A percentile compares a stretch with the other conserved stretches of the same genome.
Evolutionary conservation across 2,329 filamentous ascomycete genomes (phyloP).

Genomic region (Fusarium globosum): DNA sequence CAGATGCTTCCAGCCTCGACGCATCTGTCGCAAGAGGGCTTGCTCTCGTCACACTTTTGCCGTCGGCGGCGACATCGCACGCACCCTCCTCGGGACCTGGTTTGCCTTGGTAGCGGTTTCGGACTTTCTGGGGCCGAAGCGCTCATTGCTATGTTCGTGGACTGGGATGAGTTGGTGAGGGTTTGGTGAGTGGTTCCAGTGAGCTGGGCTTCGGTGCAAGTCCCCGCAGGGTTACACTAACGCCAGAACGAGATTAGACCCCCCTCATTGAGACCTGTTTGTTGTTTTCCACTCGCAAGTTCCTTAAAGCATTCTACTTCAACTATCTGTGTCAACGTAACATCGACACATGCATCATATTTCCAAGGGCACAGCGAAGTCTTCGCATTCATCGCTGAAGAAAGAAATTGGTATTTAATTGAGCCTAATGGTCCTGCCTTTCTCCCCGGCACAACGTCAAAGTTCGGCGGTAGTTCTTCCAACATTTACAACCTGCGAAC

Average conservation of each 20-base stretch:
- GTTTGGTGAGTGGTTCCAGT: not conserved
- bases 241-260: not conserved
- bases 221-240: not conserved
- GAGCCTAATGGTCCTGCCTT: no score
- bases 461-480: not conserved
- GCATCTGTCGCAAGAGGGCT: constrained; percentile 31
- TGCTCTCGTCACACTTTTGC: constrained; percentile 34
- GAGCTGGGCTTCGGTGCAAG: not conserved
- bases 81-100: constrained; percentile 31
- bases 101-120: not conserved
- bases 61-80: constrained; percentile 27
- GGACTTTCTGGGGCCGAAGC: not conserved
- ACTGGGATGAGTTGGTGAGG: not conserved
- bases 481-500: accelerated
- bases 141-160: not conserved
- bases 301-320: no score
- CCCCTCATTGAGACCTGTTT: not conserved
- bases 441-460: no score
- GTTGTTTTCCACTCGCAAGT: not conserved
- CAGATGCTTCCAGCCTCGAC: constrained; percentile 6
- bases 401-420: not conserved
- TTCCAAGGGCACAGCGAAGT: no score
- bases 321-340: not conserved
- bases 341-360: not conserved
- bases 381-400: not conserved